Evolutionary conservation across 116 monocot genomes (phyloP), one percentile per base, ranked within the genome.

Genomic region (Papilionanthe hybrid): DNA sequence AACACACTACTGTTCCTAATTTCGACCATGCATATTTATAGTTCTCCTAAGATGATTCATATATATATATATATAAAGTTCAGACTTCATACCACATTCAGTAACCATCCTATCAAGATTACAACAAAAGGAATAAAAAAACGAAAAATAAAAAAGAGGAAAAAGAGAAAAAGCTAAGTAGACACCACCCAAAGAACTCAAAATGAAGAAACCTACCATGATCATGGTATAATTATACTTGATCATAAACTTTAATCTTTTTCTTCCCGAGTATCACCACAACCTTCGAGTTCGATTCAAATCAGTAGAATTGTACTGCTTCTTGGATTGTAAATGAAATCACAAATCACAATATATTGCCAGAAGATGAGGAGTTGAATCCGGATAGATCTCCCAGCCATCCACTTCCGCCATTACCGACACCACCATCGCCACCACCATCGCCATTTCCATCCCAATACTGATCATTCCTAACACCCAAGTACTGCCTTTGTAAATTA

Each of bases 341-440:
- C 65, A 60, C 53, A 18, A 12, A 63, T 86, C 73, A 89, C 80
- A 92, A 79, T 55, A 94, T 68, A 67, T 87, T 92, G 30, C 87
- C 87, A 0, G 92, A 82, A 5, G 88, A 77, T 9, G 92, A 83
- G 57, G 89, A 87, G 72, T 86, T 88, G 84, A 94, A 90, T 6
- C 81, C 88, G 0, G 88, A 78, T 12, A 94, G 80, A 77, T 88
- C 90, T 10, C 82, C 75, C 19, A 74, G 47, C 78, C 87, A 84
- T 0, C 66, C 60, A 17, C 87, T 67, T n/a, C 79, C 82, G 20
- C 66, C 44, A 47, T 78, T 72, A 17, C 69, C 79, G 28, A 55
- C 83, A 7, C 77, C 72, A 11, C 57, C 83, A 7, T 74, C 72
- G 11, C 57, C 78, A 11, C 77, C 73, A 15, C 66, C 79, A 48